These are phyloP conservation scores for Cladorrhinum sp. DNA, from an alignment of 2,329 filamentous ascomycete species.

Conservation along the genomic window DNA sequence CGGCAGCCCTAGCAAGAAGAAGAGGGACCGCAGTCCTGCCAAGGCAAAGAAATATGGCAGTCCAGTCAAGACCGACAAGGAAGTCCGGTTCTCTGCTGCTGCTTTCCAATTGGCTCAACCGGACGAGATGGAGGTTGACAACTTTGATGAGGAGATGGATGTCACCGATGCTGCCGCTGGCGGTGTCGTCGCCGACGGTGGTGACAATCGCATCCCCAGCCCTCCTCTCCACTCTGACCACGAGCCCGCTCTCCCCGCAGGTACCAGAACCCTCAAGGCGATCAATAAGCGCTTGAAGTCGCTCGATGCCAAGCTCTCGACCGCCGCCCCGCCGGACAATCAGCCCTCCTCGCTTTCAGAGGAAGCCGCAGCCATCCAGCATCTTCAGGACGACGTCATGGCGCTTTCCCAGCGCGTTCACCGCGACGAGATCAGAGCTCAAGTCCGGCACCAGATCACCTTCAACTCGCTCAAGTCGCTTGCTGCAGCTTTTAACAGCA, in stretches of 20 bases:
- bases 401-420: slow-evolving; percentile 13
- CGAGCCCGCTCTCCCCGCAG: neutral
- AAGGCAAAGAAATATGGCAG: neutral
- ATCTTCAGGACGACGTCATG: slow-evolving; percentile 3
- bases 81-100: neutral
- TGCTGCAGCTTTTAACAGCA: slow-evolving; percentile 11
- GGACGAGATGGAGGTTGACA: neutral
- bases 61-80: neutral
- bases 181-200: neutral
- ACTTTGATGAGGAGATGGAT: neutral
- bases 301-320: slow-evolving; percentile 5
- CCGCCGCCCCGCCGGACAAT: neutral
- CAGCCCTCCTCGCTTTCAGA: neutral
- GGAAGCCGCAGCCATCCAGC: neutral
- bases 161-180: neutral
- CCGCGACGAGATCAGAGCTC: slow-evolving; percentile 14
- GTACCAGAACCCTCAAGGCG: slow-evolving; percentile 15
- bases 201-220: neutral
- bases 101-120: neutral
- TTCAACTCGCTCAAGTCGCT: slow-evolving; percentile 24
- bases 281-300: slow-evolving; percentile 20
- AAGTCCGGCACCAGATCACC: slow-evolving; percentile 20
- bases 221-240: neutral
- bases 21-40: neutral
- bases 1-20: neutral